Evolutionary conservation across 163 green algal genomes (phyloP), one percentile per base, ranked within the genome.

Genomic region (Scenedesmus sp.): DNA sequence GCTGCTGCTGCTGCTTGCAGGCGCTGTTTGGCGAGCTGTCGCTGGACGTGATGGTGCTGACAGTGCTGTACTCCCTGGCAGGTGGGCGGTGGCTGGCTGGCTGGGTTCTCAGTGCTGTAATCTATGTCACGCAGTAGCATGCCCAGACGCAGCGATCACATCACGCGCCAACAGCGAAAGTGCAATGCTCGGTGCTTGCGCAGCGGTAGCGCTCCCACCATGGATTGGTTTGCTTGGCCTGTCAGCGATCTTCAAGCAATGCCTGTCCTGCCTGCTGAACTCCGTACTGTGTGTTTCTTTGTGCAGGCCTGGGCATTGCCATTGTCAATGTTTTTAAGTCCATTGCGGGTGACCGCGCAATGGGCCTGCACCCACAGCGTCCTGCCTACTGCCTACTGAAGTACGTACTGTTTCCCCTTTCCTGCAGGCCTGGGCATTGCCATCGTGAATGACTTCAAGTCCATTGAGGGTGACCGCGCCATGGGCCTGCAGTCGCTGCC

Each of bases 371-470:
- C 93, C 99, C 97, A 6, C 94, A 99, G 84, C 98, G 98, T 2
- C 98, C 99, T 13, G 97, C 97, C 0, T 99, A 99, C 94, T 98
- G 98, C 20, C 95, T 99, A 54, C 97, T 99, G 82, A 98, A 99
- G 95, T 66, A 12, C 59, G 10, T 20, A 15, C 64, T 82, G 13
- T 46, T 2, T 82, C 66, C 26, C 16, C 7, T 9, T 76, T 10
- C 6, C n/a, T 56, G 8, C 74, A 82, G 98, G 98, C 18, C 95
- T 99, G 87, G 98, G 98, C 92, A 99, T 99, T 92, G 98, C 98
- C 92, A 99, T 99, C 84, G 98, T 99, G 26, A 99, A 99, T 94
- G 98, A 89, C 64, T 99, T 99, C 96, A 99, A 99, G 95, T 97
- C 92, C 86, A 99, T 99, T 88, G 98, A 99, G 84, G 90, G 97